Evolutionary conservation across 345 rosid genomes (phyloP).

Genomic region (Citrus reticulata): DNA sequence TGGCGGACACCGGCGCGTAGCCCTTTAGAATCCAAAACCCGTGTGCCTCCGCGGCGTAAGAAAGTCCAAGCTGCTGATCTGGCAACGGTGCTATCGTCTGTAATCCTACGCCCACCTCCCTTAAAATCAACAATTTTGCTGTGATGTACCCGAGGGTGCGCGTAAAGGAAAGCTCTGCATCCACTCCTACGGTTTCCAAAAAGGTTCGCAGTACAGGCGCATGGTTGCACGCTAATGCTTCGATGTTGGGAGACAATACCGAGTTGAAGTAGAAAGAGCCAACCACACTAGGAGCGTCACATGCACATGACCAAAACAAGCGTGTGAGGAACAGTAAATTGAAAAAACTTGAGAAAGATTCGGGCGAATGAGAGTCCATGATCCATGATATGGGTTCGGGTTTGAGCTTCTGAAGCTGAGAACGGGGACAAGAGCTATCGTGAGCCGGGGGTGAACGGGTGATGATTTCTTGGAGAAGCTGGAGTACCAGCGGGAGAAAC

Average conservation of each 20-base stretch:
- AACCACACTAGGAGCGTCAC: slow-evolving; percentile 61
- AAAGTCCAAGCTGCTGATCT: slow-evolving; percentile 37
- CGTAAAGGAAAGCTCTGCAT: slow-evolving; percentile 66
- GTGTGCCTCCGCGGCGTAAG: slow-evolving; percentile 72
- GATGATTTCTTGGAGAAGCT: slow-evolving; percentile 72
- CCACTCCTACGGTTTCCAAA: slow-evolving; percentile 57
- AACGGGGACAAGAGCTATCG: slow-evolving; percentile 49
- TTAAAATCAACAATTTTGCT: slow-evolving; percentile 74
- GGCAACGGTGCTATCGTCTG: slow-evolving; percentile 31
- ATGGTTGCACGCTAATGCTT: slow-evolving; percentile 35
- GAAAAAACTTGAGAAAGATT: slow-evolving; percentile 72
- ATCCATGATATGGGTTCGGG: slow-evolving; percentile 74
- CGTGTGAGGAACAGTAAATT: slow-evolving; percentile 58
- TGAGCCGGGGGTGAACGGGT: slow-evolving; percentile 49
- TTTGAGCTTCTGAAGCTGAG: slow-evolving; percentile 53
- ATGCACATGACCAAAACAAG: slow-evolving; percentile 70
- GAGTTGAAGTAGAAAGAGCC: slow-evolving; percentile 70
- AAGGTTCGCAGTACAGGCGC: slow-evolving; percentile 61
- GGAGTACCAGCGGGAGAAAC: slow-evolving; percentile 67
- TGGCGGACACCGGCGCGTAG: slow-evolving; percentile 54
- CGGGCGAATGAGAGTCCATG: slow-evolving; percentile 75
- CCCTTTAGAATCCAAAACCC: slow-evolving; percentile 83
- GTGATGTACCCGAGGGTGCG: slow-evolving; percentile 70
- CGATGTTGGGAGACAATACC: slow-evolving; percentile 55
- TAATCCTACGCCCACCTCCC: slow-evolving; percentile 62